Base-by-base conservation (phyloP, 2,329 filamentous ascomycete genomes). In the Fusarium domesticum region DNA sequence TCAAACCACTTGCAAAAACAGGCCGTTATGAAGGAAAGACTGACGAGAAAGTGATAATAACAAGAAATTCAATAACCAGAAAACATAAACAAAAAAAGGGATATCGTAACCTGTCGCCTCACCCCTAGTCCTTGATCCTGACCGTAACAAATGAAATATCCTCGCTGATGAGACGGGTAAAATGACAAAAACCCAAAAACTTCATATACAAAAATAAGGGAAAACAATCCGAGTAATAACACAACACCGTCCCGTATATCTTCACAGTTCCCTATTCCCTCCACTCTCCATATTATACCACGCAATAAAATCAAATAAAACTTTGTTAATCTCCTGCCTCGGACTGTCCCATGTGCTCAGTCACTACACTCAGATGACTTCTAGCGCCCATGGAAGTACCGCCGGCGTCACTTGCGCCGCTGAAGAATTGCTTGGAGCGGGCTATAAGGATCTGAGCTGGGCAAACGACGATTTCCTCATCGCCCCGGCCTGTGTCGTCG, bases 401-500 rank as follows among this genome's bases (percentile, higher is more conserved):
- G 44, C 77, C 77, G 11, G 69, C 70, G 25, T 81, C 78, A 43
- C 76, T 80, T 8, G 70, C 72, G 6, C 75, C 74, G 28, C 74
- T 74, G 37, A 64, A 59, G 31, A 56, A 60, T 47, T 50, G 60
- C 54, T 72, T 64, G 37, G 76, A 65, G 59, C 70, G 64, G 57
- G 85, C 86, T 34, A 96, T 81, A 48, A 97, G 79, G 28, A 98
- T 93, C 67, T 97, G 92, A 6, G 95, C 93, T 8, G 92, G 92
- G 63, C 87, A 95, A 35, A 98, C 89, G 36, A 97, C 91, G 53
- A 95, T 89, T 74, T 97, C 91, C 56, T 96, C 90, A 42, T 96
- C 89, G 42, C 91, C 92, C 41, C 85, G 78, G 18, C 91, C 93
- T 32, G 76, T 74, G 64, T 97, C 92, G 61, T 95, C 88, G 41